Evolutionary conservation across 2,329 filamentous ascomycete species (phyloP), one percentile per base, ranked within the genome.

Genomic region (Calonectria pseudoturangicola): DNA sequence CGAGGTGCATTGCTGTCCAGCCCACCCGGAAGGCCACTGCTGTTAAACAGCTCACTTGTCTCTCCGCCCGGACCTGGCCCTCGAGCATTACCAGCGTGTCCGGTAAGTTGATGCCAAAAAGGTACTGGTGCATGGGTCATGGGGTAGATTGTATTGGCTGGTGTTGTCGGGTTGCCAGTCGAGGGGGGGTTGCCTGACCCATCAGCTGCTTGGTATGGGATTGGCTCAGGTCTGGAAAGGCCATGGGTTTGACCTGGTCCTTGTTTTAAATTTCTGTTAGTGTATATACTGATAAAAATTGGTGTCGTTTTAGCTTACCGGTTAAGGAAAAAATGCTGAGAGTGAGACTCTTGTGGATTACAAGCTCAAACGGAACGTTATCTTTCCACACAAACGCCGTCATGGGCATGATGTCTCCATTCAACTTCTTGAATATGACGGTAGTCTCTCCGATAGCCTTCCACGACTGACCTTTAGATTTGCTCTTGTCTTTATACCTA

Each of bases 371-470:
- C n/a, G 30, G 54, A 13, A 58, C n/a, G 33, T 58, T 58, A 3
- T 39, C n/a, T 33, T 58, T 5, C 54, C 54, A 58, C 15, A 58
- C 54, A 21, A 58, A 1, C 5, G n/a, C 54, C 33, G 4, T 15
- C 6, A 39, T 21, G 2, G 3, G 3, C 30, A 25, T n/a, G 3
- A 16, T 16, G 0, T 7, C 33, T 16, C 54, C 54, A 9, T 39
- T n/a, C 12, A 36, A 25, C 5, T 25, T 58, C 33, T 39, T 25
- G 10, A 56, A 1, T 2, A 6, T 3, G 7, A 56, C 7, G 6
- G 13, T 8, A 15, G 51, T 21, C 36, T 36, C 10, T 12, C 54
- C 54, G 33, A 58, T 58, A 58, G 54, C 54, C 9, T 58, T 58
- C 12, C 30, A 56, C 18, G 51, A 56, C 10, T 5, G 12, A 3